Evolutionary conservation across 1,284 basidiomycete genomes (phyloP).

Genomic region (Neonothopanus nambi): DNA sequence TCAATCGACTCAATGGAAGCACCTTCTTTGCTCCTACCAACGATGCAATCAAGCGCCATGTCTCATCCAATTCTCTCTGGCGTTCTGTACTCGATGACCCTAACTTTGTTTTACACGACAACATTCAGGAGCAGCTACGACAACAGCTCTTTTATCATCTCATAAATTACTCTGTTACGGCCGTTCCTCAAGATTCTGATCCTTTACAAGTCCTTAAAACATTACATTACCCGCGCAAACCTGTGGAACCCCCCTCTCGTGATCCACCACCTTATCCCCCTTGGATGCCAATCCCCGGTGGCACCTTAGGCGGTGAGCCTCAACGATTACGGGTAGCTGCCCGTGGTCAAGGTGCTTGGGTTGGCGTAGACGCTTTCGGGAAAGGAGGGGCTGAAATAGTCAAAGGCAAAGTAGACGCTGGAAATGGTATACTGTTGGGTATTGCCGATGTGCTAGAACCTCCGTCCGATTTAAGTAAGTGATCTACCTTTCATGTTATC

Average conservation of each 20-base stretch:
- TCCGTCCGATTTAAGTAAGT: conserved; percentile 72
- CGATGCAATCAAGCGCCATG: conserved; percentile 71
- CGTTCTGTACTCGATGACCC: conserved; percentile 41
- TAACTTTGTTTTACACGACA: conserved; percentile 56
- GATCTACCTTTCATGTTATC: conserved; percentile 6
- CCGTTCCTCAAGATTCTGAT: conserved; percentile 42
- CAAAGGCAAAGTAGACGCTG: conserved; percentile 55
- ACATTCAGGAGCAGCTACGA: conserved; percentile 81
- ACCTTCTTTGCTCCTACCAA: conserved; percentile 97
- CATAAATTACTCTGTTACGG: conserved; percentile 78
- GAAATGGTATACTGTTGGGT: conserved; percentile 81
- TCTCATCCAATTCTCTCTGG: conserved; percentile 47
- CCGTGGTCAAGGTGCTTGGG: conserved; percentile 50
- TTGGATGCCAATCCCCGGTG: conserved; percentile 82
- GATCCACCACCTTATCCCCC: conserved; percentile 78
- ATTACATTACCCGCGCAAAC: conserved; percentile 68
- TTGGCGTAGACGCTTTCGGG: conserved; percentile 76
- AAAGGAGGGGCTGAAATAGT: conserved; percentile 63
- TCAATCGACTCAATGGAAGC: conserved; percentile 81
- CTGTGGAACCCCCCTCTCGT: conserved; percentile 52
- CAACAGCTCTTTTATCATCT: conserved; percentile 96
- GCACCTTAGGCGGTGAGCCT: conserved; percentile 79
- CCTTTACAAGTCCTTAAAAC: conserved; percentile 54
- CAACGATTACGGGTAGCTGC: conserved; percentile 75
- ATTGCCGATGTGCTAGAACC: conserved; percentile 77